phyloP scores from a whole-genome alignment of 805 yeast genomes.

The Ogataea ramenticola region DNA sequence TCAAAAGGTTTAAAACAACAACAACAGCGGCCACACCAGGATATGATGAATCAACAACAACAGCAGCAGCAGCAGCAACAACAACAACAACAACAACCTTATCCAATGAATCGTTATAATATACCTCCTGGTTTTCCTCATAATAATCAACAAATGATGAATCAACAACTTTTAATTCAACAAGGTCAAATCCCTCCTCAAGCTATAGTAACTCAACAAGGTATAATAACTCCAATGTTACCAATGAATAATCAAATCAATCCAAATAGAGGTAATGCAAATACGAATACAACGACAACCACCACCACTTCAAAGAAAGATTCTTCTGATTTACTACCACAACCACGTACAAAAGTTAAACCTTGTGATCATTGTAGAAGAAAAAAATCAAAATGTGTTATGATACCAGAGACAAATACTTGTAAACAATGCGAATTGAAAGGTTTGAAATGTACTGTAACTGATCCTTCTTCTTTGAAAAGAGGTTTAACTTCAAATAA shows the following conservation, averaged over 20 bases:
- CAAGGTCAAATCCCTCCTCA: conserved; percentile 2
- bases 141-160: conserved; percentile 8
- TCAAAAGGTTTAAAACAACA: neutral
- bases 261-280: neutral
- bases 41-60: neutral
- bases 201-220: conserved; percentile 2
- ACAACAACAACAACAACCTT: neutral
- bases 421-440: conserved; percentile 76
- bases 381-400: conserved; percentile 72
- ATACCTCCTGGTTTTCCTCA: conserved; percentile 1
- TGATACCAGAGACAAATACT: conserved; percentile 51
- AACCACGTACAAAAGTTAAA: conserved; percentile 36
- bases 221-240: neutral
- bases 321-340: conserved; percentile 28
- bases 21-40: neutral
- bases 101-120: neutral
- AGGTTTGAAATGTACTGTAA: conserved; percentile 65
- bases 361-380: conserved; percentile 87
- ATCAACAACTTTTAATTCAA: conserved; percentile 5
- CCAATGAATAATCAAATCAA: conserved; percentile 3
- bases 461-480: conserved; percentile 32
- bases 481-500: conserved; percentile 27
- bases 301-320: too few relatives aligned
- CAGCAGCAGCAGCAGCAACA: conserved; percentile 1
- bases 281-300: neutral